Evolutionary conservation across 352 stramenopile species (phyloP).

Genomic region (Thalassiosira pacifica): DNA sequence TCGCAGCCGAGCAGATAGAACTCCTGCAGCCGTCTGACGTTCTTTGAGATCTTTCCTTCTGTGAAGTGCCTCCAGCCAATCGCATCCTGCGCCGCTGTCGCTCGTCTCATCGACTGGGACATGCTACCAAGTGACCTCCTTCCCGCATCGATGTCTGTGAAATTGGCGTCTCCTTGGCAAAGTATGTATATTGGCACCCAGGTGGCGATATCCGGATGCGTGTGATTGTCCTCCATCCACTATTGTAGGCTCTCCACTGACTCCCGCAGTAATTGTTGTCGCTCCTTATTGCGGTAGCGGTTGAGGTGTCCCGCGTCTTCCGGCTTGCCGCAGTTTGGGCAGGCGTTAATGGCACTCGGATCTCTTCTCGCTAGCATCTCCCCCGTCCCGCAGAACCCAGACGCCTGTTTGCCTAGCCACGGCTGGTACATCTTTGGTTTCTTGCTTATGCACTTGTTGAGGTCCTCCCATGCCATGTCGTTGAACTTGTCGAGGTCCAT

Average conservation of each 20-base stretch:
- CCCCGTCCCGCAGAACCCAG: not conserved
- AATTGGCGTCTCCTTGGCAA: not conserved
- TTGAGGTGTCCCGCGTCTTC: conserved; percentile 3
- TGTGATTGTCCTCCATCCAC: not conserved
- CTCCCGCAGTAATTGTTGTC: not conserved
- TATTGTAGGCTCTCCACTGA: not conserved
- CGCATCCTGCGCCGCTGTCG: not conserved
- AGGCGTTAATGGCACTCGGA: not conserved
- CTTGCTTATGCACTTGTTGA: not conserved
- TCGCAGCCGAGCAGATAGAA: not conserved
- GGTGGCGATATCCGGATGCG: not conserved
- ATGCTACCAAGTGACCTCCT: not conserved
- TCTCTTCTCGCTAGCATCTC: not conserved
- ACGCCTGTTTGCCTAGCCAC: not conserved
- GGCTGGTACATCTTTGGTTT: not conserved
- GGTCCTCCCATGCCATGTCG: not conserved
- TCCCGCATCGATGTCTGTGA: no score
- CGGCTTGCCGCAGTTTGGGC: not conserved
- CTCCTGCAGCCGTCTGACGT: not conserved
- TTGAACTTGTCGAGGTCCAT: not conserved
- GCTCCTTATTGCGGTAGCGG: not conserved
- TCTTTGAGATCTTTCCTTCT: not conserved
- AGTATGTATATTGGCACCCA: not conserved
- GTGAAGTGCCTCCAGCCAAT: conserved; percentile 7
- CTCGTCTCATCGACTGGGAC: not conserved